phyloP scores from a whole-genome alignment of 306 rosid genomes.

The Rubus parviflorus region DNA sequence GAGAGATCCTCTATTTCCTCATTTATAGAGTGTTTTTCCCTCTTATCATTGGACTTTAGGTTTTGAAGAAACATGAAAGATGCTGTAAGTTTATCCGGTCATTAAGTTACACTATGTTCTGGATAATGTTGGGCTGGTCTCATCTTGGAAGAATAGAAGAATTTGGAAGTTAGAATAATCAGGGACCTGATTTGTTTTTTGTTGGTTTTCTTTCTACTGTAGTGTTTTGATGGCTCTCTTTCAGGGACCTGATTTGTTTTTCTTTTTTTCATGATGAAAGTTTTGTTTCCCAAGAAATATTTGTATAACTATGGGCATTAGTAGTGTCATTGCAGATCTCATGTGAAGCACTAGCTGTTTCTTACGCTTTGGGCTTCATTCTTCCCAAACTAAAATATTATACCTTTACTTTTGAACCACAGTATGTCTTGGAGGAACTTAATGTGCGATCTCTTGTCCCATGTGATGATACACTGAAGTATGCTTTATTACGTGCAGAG shows the following conservation, averaged over 20 bases:
- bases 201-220: background rate
- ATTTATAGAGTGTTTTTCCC: background rate
- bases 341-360: background rate
- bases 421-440: slow-evolving; percentile 93
- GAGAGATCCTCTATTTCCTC: background rate
- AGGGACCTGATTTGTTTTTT: background rate
- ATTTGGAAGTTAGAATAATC: background rate
- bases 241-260: background rate
- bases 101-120: background rate
- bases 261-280: background rate
- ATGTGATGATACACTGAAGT: slow-evolving; percentile 81
- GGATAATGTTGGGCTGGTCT: background rate
- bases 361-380: background rate
- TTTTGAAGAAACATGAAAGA: background rate
- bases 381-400: slow-evolving; percentile 9
- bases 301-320: background rate
- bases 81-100: slow-evolving; percentile 1
- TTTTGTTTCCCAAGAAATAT: background rate
- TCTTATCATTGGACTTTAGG: background rate
- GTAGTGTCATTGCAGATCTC: background rate
- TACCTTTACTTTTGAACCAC: slow-evolving; percentile 33
- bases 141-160: background rate
- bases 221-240: background rate
- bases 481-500: slow-evolving; percentile 84
- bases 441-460: slow-evolving; percentile 80